Conservation (phyloP, 2,329 filamentous ascomycete genomes). For the Hymenoscyphus repandus region DNA sequence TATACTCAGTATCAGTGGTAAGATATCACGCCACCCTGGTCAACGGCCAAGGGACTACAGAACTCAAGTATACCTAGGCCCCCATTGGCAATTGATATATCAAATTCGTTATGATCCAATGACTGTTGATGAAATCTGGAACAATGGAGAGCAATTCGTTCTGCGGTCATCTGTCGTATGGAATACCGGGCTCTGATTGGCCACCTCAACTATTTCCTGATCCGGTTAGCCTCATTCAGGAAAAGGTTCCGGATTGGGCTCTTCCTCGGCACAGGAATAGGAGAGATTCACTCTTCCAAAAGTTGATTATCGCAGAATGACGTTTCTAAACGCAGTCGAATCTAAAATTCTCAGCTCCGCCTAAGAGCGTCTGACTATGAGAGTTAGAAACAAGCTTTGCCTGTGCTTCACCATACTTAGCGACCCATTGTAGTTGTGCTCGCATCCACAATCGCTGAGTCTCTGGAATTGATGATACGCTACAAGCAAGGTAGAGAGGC, state of each 20-base stretch:
- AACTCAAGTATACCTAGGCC: too few species aligned
- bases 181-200: constrained; percentile 8
- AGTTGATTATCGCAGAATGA: not conserved
- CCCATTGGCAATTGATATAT: not conserved
- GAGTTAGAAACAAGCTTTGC: constrained; percentile 3
- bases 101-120: not conserved
- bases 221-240: not conserved
- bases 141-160: not conserved
- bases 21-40: too few species aligned
- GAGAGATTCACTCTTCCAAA: not conserved
- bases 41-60: too few species aligned
- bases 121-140: not conserved
- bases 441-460: constrained; percentile 12
- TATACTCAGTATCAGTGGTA: too few species aligned
- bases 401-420: constrained; percentile 9
- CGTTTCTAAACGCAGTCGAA: constrained; percentile 15
- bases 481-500: constrained; percentile 13
- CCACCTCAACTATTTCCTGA: constrained; percentile 12
- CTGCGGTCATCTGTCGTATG: not conserved
- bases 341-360: constrained; percentile 10
- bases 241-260: not conserved
- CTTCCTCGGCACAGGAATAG: not conserved
- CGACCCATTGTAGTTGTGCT: constrained; percentile 12
- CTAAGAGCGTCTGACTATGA: constrained; percentile 12
- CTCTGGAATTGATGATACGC: constrained; percentile 8